A percentile compares a stretch with the other conserved stretches of the same genome.
Evolutionary conservation across 2,329 filamentous ascomycete species (phyloP).

Genomic region (Magnaporthales sp.): DNA sequence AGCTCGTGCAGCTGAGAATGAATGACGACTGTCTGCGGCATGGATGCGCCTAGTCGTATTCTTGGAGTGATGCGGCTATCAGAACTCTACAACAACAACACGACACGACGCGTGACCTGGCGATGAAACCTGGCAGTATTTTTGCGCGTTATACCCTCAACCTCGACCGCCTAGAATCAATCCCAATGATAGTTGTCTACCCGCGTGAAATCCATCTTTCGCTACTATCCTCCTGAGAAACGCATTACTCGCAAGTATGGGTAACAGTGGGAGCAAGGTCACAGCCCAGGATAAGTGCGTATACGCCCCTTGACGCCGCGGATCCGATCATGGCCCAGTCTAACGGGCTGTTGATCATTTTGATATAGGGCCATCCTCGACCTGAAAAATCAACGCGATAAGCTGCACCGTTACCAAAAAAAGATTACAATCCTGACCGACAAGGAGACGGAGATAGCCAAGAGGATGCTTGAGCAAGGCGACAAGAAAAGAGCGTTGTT

Average conservation of each 20-base stretch:
- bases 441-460: conserved; percentile 80
- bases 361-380: conserved; percentile 79
- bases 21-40: neutral
- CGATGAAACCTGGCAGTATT: neutral
- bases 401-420: conserved; percentile 90
- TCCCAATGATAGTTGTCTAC: neutral
- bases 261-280: conserved; percentile 47
- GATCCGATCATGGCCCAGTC: conserved; percentile 1
- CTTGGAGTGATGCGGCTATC: neutral
- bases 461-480: conserved; percentile 68
- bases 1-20: neutral
- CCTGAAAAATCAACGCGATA: conserved; percentile 95
- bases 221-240: neutral
- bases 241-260: conserved; percentile 30
- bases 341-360: conserved; percentile 4
- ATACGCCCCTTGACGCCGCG: neutral
- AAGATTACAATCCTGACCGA: conserved; percentile 79
- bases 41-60: neutral
- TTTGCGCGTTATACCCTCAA: neutral
- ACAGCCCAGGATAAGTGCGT: conserved; percentile 76
- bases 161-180: neutral
- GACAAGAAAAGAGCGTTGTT: conserved; percentile 78
- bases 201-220: neutral
- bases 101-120: neutral
- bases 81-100: neutral